These are phyloP conservation scores for Arctium lappa DNA, from an alignment of 129 eudicot genomes.

Conservation along the genomic window DNA sequence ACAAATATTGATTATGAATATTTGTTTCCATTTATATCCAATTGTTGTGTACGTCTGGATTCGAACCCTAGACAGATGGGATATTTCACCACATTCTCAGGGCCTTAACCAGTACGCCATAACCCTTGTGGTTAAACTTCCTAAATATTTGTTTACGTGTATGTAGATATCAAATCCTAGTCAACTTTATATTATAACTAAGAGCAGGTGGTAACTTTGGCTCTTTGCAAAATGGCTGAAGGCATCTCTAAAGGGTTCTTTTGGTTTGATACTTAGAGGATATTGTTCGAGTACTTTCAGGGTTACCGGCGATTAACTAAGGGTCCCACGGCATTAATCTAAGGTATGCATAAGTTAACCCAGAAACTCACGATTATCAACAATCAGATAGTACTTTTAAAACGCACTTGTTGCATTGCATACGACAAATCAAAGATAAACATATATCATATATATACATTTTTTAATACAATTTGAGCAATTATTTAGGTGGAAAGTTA, in stretches of 20 bases:
- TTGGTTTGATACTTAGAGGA: not conserved
- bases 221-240: not conserved
- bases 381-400: not conserved
- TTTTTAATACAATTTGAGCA: conserved; percentile 7
- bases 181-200: not conserved
- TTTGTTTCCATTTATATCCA: too few species aligned
- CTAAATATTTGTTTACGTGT: too few species aligned
- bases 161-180: not conserved
- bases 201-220: conserved; percentile 18
- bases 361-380: not conserved
- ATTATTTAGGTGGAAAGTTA: conserved; percentile 11
- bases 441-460: not conserved
- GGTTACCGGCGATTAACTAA: not conserved
- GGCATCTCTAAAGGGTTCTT: conserved; percentile 11
- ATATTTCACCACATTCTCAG: too few species aligned
- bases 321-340: not conserved
- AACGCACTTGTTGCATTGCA: not conserved
- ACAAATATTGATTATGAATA: not conserved
- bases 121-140: too few species aligned
- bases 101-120: too few species aligned
- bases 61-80: too few species aligned
- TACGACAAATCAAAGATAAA: conserved; percentile 14
- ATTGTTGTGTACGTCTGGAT: too few species aligned
- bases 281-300: not conserved
- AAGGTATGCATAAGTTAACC: not conserved